Conservation (phyloP, 1,139 yeast genomes). For the Blastobotrys arbuscula region DNA sequence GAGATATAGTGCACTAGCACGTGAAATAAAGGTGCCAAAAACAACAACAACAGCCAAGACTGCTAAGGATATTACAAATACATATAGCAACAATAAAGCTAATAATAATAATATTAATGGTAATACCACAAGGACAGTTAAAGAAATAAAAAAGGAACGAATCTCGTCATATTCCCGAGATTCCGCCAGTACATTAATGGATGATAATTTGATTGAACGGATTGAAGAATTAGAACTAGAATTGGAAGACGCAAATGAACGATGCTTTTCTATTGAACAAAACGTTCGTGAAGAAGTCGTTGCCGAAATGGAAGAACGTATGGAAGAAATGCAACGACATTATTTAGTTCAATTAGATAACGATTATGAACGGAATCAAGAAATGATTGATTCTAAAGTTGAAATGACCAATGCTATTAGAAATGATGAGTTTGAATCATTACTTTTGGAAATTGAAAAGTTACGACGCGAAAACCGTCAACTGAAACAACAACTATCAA, state of each 20-base stretch:
- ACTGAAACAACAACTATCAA: conserved; percentile 4
- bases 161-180: conserved; percentile 6
- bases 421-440: conserved; percentile 10
- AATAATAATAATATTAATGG: too few species aligned
- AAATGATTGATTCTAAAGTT: conserved; percentile 24
- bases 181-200: conserved; percentile 14
- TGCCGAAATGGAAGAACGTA: conserved; percentile 31
- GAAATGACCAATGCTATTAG: conserved; percentile 17
- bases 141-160: conserved; percentile 9
- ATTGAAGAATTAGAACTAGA: conserved; percentile 26
- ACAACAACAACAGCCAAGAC: conserved; percentile 19
- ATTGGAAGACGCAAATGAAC: conserved; percentile 21
- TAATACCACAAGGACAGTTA: background rate
- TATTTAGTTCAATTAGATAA: conserved; percentile 28
- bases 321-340: conserved; percentile 28
- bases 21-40: conserved; percentile 26
- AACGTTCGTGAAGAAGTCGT: conserved; percentile 33
- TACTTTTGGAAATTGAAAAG: conserved; percentile 15
- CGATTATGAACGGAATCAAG: conserved; percentile 24
- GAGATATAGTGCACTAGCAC: conserved; percentile 38
- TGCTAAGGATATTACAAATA: background rate
- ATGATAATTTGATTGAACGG: conserved; percentile 9
- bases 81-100: background rate
- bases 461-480: conserved; percentile 14
- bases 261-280: conserved; percentile 28